Evolutionary conservation across 495 filamentous ascomycete genomes (phyloP).

Genomic region (Saxispiralis lemnorum): DNA sequence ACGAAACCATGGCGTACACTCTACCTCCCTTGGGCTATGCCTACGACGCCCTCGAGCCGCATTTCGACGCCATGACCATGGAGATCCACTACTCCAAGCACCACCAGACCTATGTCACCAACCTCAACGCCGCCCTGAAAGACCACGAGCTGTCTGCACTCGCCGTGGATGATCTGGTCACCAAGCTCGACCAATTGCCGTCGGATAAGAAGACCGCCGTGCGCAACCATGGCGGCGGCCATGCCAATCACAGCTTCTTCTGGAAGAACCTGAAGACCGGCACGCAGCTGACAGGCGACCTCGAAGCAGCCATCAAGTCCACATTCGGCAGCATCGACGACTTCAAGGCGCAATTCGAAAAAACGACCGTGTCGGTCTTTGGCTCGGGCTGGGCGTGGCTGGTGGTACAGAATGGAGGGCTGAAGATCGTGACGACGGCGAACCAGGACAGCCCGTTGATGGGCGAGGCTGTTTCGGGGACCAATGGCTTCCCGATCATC

Average conservation of each 20-base stretch:
- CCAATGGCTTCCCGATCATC: slow-evolving; percentile 21
- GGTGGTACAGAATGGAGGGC: slow-evolving; percentile 16
- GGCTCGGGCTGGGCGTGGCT: slow-evolving; percentile 29
- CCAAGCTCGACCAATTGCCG: slow-evolving; percentile 7
- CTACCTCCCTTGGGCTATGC: slow-evolving; percentile 6
- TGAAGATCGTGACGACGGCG: slow-evolving; percentile 24
- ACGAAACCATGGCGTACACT: slow-evolving; percentile 6
- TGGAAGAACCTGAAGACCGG: slow-evolving; percentile 24
- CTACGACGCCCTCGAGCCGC: slow-evolving; percentile 22
- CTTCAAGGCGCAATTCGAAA: slow-evolving; percentile 23
- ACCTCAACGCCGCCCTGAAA: slow-evolving; percentile 22
- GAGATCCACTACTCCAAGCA: slow-evolving; percentile 26
- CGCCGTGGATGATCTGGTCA: slow-evolving; percentile 6
- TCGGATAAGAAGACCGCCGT: slow-evolving; percentile 15
- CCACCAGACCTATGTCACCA: slow-evolving; percentile 28
- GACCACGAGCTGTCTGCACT: slow-evolving; percentile 18
- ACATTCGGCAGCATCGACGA: slow-evolving; percentile 19
- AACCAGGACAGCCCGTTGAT: slow-evolving; percentile 22
- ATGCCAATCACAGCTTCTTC: slow-evolving; percentile 29
- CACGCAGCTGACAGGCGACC: slow-evolving; percentile 11
- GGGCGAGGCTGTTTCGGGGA: slow-evolving; percentile 15
- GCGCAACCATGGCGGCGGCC: slow-evolving; percentile 26
- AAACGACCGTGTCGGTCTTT: slow-evolving; percentile 22
- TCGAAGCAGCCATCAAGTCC: slow-evolving; percentile 18
- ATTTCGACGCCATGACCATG: slow-evolving; percentile 28